Evolutionary conservation across 345 rosid species (phyloP), one percentile per base, ranked within the genome.

Genomic region (Salix brachista): DNA sequence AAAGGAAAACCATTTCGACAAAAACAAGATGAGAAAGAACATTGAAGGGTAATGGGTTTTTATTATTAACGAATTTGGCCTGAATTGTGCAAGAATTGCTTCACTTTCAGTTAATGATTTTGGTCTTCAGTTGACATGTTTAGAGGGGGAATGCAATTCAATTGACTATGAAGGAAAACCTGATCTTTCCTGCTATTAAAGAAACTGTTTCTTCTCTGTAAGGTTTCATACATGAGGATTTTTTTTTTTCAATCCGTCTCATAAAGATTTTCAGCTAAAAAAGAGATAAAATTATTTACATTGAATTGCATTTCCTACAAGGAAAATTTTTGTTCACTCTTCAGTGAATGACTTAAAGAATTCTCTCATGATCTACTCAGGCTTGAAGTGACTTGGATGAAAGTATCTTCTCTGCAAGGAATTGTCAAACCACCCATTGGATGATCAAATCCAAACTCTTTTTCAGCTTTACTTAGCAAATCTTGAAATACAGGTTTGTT

Each of bases 21-120:
- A 75, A 85, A 86, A 70, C 74, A 73, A 16, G 90, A 86, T 54
- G 85, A 46, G 9, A 89, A 34, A 34, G 68, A 4, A 77, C 72
- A 79, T 89, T 89, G 79, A 84, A 86, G 79, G 81, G 83, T 21
- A 84, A 75, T 54, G 87, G 87, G 78, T 77, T 73, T 62, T 44
- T 19, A 70, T 80, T 78, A 79, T 79, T 73, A 26, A 85, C 17
- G 80, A 60, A 77, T 69, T 78, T 69, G 75, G 30, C 54, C 32
- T 26, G 65, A 84, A 32, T 66, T 70, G 23, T 78, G 71, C n/a
- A 88, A 56, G 75, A 81, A 64, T 52, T 65, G 48, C 48, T 44
- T 44, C 12, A 13, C 48, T 44, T 44, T 44, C 14, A 44, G 16
- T 44, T 44, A 11, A 3, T 44, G 48, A 44, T 44, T 44, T 10